phyloP scores from a whole-genome alignment of 257 asterid species.

The Cruciata laevipes region DNA sequence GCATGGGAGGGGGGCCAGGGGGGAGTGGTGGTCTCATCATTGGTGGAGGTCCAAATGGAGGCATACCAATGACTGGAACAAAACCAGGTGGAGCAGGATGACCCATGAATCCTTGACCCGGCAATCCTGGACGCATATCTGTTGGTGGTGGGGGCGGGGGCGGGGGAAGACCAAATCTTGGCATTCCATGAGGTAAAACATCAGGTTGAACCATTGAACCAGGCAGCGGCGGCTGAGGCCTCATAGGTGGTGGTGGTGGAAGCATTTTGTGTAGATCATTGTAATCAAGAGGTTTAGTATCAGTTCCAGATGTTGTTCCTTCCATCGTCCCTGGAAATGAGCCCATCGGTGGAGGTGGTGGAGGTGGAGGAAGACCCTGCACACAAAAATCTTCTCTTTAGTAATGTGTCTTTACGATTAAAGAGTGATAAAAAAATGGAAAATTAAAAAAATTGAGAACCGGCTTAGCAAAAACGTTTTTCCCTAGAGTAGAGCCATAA shows the following conservation, averaged over 20 bases:
- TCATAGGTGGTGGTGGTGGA: slow-evolving; percentile 57
- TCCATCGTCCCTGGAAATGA: slow-evolving; percentile 32
- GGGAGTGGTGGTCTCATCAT: slow-evolving; percentile 98
- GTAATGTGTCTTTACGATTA: not conserved
- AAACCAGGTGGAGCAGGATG: slow-evolving; percentile 69
- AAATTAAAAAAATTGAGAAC: too few relatives aligned
- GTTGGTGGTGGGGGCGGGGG: slow-evolving; percentile 75
- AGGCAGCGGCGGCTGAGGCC: slow-evolving; percentile 62
- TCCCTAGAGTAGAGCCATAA: too few relatives aligned
- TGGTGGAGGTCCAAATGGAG: slow-evolving; percentile 74
- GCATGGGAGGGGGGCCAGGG: slow-evolving; percentile 89
- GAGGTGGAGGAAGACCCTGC: slow-evolving; percentile 70
- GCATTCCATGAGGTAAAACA: slow-evolving; percentile 64
- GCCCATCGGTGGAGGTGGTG: slow-evolving; percentile 50
- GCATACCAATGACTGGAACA: slow-evolving; percentile 58
- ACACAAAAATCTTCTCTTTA: not conserved
- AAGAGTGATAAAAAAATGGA: not conserved
- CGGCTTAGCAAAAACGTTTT: too few relatives aligned
- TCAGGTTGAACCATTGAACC: slow-evolving; percentile 53
- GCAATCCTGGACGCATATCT: slow-evolving; percentile 57
- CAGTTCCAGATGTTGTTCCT: slow-evolving; percentile 55
- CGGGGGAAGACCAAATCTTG: slow-evolving; percentile 70
- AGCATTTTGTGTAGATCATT: slow-evolving; percentile 51
- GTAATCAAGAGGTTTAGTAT: slow-evolving; percentile 40
- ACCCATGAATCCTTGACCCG: slow-evolving; percentile 51